Base-by-base conservation (phyloP, 805 yeast species). In the Metschnikowia noctiluminum region DNA sequence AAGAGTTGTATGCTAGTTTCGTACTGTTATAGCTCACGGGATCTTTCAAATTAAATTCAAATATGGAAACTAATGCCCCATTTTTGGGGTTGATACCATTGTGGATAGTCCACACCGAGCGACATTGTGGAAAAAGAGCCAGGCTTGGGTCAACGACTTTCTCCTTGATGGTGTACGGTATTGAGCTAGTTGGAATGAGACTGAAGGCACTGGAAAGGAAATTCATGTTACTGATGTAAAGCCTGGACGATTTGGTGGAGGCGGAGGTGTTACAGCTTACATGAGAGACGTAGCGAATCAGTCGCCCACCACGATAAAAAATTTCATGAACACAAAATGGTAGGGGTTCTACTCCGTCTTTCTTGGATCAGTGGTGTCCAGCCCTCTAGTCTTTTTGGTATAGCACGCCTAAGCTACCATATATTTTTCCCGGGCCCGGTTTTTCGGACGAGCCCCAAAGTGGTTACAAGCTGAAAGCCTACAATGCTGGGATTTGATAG, bases 141-240 rank as follows among this genome's bases (percentile, higher is more conserved):
- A 50, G 14, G 8, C 46, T 38, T 12, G 71, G 64, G 39, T 64
- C 66, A 12, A 72, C 63, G 16, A 70, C 54, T 57, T 73, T 68
- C 15, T 77, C 79, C 34, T 78, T 79, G 51, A 82, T 62, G 2
- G 71, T 72, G 59, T 82, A 84, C 0, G 89, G 89, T 31, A 84
- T 78, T 1, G 82, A 68, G 2, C 66, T 60, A 3, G 85, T 84
- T 10, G 87, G 78, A 21, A 83, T 63, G 2, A 81, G 71, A 40
- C 79, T 78, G 28, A 84, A 66, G 0, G 90, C 79, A 51, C 78
- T 82, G 1, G 87, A 66, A n/a, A 85, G 68, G 58, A 85, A 86
- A 66, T 85, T 84, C 91, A 85, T 85, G 28, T 16, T 21, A 21
- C 21, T 21, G 4, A 21, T 21, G 36, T 14, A 14, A 34, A 14